These are phyloP conservation scores for Rhizopogon vulgaris DNA, from an alignment of 768 basidiomycete species.

Conservation along the genomic window DNA sequence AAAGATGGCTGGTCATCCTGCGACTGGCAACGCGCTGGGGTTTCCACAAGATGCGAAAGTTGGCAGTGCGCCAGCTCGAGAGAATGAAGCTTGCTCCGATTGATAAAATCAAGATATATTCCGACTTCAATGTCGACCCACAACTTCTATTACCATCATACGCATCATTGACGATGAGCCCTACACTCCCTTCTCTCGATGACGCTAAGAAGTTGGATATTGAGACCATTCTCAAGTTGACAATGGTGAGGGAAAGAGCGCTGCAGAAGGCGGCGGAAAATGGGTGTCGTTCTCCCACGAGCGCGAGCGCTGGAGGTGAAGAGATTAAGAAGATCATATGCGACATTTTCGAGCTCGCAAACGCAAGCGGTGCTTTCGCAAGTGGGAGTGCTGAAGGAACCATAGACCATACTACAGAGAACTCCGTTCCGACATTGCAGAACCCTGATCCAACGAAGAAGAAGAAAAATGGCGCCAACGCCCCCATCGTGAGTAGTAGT, in stretches of 20 bases:
- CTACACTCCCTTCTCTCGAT: constrained; percentile 41
- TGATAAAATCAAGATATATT: constrained; percentile 53
- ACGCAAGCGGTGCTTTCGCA: background rate
- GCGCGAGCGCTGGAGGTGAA: constrained; percentile 20
- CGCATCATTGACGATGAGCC: constrained; percentile 42
- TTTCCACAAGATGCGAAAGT: constrained; percentile 44
- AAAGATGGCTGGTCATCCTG: constrained; percentile 52
- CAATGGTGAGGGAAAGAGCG: constrained; percentile 43
- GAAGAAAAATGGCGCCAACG: background rate
- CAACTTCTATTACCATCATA: constrained; percentile 48
- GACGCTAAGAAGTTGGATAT: constrained; percentile 56
- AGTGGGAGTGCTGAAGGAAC: no score
- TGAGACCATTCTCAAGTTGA: constrained; percentile 47
- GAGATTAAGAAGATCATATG: constrained; percentile 23
- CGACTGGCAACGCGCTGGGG: constrained; percentile 48
- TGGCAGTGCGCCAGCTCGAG: constrained; percentile 52
- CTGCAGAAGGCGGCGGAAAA: constrained; percentile 27
- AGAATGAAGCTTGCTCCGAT: constrained; percentile 39
- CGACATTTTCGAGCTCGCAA: constrained; percentile 25
- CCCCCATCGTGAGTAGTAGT: background rate
- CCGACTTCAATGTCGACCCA: constrained; percentile 41
- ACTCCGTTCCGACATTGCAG: background rate
- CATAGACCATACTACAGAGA: background rate
- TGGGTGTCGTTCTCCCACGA: constrained; percentile 23
- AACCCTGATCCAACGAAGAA: background rate